Base-by-base conservation (phyloP, 306 rosid species). In the Acacia confusa region DNA sequence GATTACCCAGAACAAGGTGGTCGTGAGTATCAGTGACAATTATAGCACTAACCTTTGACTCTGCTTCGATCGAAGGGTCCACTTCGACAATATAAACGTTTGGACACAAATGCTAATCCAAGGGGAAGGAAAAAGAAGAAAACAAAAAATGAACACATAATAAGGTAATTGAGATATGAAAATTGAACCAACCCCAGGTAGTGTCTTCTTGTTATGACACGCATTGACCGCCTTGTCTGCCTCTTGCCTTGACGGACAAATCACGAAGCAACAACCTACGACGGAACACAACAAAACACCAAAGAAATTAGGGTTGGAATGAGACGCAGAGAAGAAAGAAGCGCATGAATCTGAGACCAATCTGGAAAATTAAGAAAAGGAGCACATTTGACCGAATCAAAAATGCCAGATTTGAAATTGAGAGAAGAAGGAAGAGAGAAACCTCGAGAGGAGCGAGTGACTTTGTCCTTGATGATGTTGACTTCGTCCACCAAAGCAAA, bases 151-250 rank as follows among this genome's bases (percentile, higher is more conserved):
- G 16, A 81, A 74, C 41, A 43, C 43, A 27, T 3, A 20, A 27
- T 60, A 50, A 73, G 72, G 60, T 34, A 15, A 20, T 38, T 0
- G 13, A 24, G 53, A n/a, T 7, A 48, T 16, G 75, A 58, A 70
- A 76, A 55, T 70, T 65, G 70, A 72, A 91, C 88, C 80, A 70
- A 91, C 93, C 96, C 99, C 99, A 10, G 98, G 94, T 34, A 95
- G 71, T 9, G 99, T 93, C 83, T 88, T 95, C 91, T 92, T 89
- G 74, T 93, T 95, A 77, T 95, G 98, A 86, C 98, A 95, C 19
- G 97, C 97, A 95, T 87, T 85, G 88, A 95, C 98, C 76, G 98
- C 98, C 78, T 93, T 95, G 85, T 95, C 99, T 8, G 99, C 99
- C 80, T 95, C 99, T 28, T 93, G 86, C 67, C 97, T 88, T 74